Evolutionary conservation across 805 yeast species (phyloP), one percentile per base, ranked within the genome.

Genomic region (Blastobotrys americana): DNA sequence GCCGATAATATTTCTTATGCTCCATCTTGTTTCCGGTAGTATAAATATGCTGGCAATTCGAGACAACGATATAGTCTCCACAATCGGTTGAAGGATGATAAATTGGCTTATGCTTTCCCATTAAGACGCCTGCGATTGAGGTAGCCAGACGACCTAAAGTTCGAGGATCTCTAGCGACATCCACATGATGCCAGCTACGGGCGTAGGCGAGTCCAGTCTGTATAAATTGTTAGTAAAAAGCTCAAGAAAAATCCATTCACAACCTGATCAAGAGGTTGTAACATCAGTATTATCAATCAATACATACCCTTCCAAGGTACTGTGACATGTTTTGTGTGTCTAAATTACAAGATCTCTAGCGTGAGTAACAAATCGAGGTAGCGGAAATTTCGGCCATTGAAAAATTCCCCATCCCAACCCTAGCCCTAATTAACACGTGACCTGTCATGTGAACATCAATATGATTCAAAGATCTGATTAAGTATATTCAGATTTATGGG

Each of bases 51-150:
- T 85, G 75, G 59, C 96, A 88, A 68, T 93, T 94, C 10, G 97
- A 84, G 2, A 90, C 96, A 9, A 93, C 97, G 9, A 93, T 97
- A 59, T 89, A 93, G 65, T 93, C 99, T 10, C 99, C 99, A 52
- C 81, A 78, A 67, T 93, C 99, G 61, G 45, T 68, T 1, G 82
- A 74, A 22, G 77, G 78, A 57, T 88, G 86, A 53, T 68, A 82
- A 0, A 87, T 76, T 3, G 99, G 99, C 70, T 93, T 93, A 69
- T 93, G 97, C 64, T 93, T 93, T n/a, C 99, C 99, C 67, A 85
- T 87, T 35, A 93, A 72, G 0, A 93, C 80, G 23, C 79, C 71
- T 20, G 98, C 97, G 45, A 93, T 88, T 46, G 81, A 74, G 1
- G 95, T 73, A 3, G 99, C 97, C 46, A 93, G 65, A 60, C 97